A percentile compares a stretch with the other conserved stretches of the same genome.
phyloP scores from a whole-genome alignment of 2,329 filamentous ascomycete species.

The Hypoxylon rubiginosum region DNA sequence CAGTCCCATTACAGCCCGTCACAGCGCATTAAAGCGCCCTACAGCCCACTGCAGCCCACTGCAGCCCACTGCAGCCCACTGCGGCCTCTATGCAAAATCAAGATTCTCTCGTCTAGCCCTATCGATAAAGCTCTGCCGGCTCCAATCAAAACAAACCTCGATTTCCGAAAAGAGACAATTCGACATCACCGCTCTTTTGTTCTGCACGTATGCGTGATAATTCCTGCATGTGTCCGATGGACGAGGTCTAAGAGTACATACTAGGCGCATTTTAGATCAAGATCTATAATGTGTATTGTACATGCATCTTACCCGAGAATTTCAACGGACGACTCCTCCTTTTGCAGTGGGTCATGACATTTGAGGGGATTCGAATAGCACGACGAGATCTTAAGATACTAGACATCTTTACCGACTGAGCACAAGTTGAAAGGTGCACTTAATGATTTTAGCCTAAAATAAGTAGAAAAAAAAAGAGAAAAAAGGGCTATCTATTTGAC shows the following conservation, averaged over 20 bases:
- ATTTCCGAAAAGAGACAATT: constrained; percentile 32
- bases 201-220: constrained; percentile 8
- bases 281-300: not conserved
- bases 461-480: no score
- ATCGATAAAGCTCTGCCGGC: constrained; percentile 35
- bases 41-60: not conserved
- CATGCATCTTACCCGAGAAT: not conserved
- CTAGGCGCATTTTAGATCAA: not conserved
- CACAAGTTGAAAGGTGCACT: no score
- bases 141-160: constrained; percentile 42
- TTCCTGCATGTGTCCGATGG: not conserved
- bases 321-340: not conserved
- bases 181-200: constrained; percentile 22
- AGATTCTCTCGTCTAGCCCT: constrained; percentile 24
- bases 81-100: constrained; percentile 7
- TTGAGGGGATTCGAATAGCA: not conserved
- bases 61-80: not conserved
- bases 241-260: not conserved
- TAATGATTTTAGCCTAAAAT: no score
- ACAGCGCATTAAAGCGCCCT: no score
- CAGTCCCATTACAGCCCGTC: constrained; percentile 7
- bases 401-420: no score
- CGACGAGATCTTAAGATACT: no score
- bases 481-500: no score
- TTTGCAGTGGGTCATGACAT: not conserved